Conservation (phyloP, 78 protist species). For the Dictyostelium citrinum region DNA sequence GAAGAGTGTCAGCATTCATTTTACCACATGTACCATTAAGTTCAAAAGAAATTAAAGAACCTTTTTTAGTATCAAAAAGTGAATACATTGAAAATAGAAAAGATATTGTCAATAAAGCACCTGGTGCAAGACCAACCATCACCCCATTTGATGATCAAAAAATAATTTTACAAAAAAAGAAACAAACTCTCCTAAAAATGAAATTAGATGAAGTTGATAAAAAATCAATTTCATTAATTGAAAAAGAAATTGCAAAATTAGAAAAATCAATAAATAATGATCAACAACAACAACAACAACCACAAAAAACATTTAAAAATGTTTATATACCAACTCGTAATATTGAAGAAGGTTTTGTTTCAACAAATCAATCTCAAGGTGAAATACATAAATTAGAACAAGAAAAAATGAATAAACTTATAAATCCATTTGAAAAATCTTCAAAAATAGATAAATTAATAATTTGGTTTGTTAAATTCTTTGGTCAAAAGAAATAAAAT, state of each 20-base stretch:
- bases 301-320: background rate
- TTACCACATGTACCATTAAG: conserved; percentile 19
- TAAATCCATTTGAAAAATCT: background rate
- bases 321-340: background rate
- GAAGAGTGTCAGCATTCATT: conserved; percentile 49
- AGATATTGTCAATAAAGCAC: background rate
- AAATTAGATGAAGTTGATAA: background rate
- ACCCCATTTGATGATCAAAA: background rate
- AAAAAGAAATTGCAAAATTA: background rate
- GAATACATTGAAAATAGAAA: background rate
- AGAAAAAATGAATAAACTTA: background rate
- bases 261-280: background rate
- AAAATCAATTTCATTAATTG: background rate
- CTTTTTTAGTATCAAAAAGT: conserved; percentile 18
- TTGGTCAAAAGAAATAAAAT: conserved; percentile 1
- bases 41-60: conserved; percentile 16
- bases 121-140: background rate
- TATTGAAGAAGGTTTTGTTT: background rate
- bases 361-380: background rate
- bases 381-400: background rate
- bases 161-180: background rate
- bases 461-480: conserved; percentile 1
- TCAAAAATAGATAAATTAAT: background rate
- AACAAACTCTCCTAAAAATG: background rate
- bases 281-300: background rate